Conservation (phyloP, 2,329 filamentous ascomycete species). For the Cytospora chrysosperma region DNA sequence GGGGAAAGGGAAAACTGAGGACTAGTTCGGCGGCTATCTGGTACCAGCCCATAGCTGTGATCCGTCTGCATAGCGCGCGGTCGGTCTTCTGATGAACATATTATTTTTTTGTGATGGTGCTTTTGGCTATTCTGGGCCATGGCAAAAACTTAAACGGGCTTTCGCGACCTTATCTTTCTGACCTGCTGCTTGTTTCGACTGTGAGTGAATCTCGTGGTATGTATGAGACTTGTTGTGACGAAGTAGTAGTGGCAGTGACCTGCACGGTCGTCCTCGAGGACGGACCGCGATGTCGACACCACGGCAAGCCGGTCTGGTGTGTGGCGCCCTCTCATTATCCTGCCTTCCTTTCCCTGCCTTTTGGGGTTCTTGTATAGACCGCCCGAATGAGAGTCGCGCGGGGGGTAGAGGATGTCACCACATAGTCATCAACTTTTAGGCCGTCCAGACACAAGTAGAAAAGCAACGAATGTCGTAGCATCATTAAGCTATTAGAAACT, state of each 20-base stretch:
- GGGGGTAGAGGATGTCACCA: too few relatives aligned
- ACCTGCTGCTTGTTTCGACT: background rate
- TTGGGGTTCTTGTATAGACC: too few relatives aligned
- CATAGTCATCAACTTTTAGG: too few relatives aligned
- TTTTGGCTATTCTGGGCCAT: background rate
- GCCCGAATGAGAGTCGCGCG: too few relatives aligned
- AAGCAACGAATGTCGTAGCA: background rate
- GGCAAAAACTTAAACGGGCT: background rate
- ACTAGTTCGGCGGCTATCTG: background rate
- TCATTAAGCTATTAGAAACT: background rate
- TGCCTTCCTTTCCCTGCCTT: too few relatives aligned
- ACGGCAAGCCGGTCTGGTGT: too few relatives aligned
- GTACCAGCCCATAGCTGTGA: background rate
- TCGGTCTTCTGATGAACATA: background rate
- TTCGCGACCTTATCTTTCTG: background rate
- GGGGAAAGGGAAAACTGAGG: background rate
- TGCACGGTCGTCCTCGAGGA: too few relatives aligned
- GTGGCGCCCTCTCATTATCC: too few relatives aligned
- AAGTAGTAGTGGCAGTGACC: too few relatives aligned
- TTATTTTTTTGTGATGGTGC: background rate
- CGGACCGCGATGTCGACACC: too few relatives aligned
- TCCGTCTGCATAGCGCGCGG: background rate
- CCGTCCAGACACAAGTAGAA: background rate
- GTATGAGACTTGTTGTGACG: background rate
- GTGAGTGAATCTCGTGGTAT: background rate